Conservation (phyloP, 2,329 filamentous ascomycete species). For the Beauveria sp. region DNA sequence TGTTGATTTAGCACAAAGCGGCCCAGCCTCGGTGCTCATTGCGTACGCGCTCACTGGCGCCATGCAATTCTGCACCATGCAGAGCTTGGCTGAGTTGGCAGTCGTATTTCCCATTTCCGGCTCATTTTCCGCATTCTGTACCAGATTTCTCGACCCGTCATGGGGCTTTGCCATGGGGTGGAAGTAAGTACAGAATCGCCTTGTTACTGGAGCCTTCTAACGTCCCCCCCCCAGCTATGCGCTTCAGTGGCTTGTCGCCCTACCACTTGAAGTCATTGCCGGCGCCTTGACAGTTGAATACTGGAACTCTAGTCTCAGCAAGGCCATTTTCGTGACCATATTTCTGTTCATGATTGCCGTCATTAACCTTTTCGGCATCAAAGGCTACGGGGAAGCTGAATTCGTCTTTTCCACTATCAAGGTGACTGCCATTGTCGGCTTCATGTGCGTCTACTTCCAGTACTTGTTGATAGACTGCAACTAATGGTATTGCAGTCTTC, state of each 20-base stretch:
- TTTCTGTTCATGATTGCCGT: slow-evolving; percentile 38
- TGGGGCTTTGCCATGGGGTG: slow-evolving; percentile 48
- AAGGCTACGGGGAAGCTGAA: slow-evolving; percentile 44
- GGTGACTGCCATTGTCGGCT: slow-evolving; percentile 45
- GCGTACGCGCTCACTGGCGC: slow-evolving; percentile 7
- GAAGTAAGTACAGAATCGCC: slow-evolving; percentile 31
- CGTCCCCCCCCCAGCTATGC: background rate
- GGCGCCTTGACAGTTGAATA: slow-evolving; percentile 43
- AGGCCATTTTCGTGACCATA: slow-evolving; percentile 43
- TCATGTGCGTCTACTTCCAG: slow-evolving; percentile 32
- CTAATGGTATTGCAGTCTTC: slow-evolving; percentile 21
- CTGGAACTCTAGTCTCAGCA: slow-evolving; percentile 37
- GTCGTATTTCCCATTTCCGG: slow-evolving; percentile 52
- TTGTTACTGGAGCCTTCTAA: background rate
- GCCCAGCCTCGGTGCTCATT: slow-evolving; percentile 8
- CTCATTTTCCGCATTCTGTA: slow-evolving; percentile 51
- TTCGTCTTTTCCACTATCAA: slow-evolving; percentile 46
- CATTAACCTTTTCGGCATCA: slow-evolving; percentile 44
- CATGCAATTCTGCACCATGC: slow-evolving; percentile 11
- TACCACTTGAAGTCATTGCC: slow-evolving; percentile 41
- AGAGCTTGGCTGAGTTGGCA: slow-evolving; percentile 44
- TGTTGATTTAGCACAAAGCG: slow-evolving; percentile 7
- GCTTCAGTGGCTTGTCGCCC: slow-evolving; percentile 39
- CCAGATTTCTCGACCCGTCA: slow-evolving; percentile 51
- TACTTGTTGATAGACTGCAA: no score